phyloP scores from a whole-genome alignment of 495 filamentous ascomycete genomes.

The Penicillium crystallinum region DNA sequence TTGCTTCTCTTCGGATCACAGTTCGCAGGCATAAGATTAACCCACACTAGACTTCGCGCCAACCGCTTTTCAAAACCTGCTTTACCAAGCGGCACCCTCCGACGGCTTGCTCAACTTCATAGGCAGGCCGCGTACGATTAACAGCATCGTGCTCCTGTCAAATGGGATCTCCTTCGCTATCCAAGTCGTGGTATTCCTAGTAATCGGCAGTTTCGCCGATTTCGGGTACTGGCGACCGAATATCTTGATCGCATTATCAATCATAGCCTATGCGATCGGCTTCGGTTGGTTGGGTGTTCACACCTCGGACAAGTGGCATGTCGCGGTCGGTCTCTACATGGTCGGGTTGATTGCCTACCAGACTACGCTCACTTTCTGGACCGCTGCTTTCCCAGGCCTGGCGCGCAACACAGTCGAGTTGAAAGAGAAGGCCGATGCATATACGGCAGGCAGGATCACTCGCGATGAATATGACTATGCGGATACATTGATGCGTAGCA shows the following conservation, averaged over 20 bases:
- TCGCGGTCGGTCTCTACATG: slow-evolving; percentile 55
- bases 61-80: slow-evolving; percentile 59
- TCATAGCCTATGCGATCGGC: slow-evolving; percentile 55
- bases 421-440: slow-evolving; percentile 49
- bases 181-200: slow-evolving; percentile 54
- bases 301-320: slow-evolving; percentile 48
- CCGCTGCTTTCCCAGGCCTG: slow-evolving; percentile 58
- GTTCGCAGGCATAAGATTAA: neutral
- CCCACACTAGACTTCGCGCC: slow-evolving; percentile 51
- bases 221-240: slow-evolving; percentile 59
- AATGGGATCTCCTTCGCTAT: slow-evolving; percentile 63
- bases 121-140: slow-evolving; percentile 47
- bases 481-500: slow-evolving; percentile 58
- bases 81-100: slow-evolving; percentile 52
- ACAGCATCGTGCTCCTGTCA: slow-evolving; percentile 56
- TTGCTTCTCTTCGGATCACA: neutral
- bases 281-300: slow-evolving; percentile 63
- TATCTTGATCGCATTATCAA: slow-evolving; percentile 54
- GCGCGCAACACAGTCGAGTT: slow-evolving; percentile 53
- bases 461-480: slow-evolving; percentile 56
- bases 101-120: slow-evolving; percentile 45
- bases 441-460: slow-evolving; percentile 45
- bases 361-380: slow-evolving; percentile 63
- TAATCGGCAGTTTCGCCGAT: slow-evolving; percentile 53
- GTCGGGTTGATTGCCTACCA: slow-evolving; percentile 62